Conservation (phyloP, 176 grass and related monocot genomes). For the Triticum timopheevii region DNA sequence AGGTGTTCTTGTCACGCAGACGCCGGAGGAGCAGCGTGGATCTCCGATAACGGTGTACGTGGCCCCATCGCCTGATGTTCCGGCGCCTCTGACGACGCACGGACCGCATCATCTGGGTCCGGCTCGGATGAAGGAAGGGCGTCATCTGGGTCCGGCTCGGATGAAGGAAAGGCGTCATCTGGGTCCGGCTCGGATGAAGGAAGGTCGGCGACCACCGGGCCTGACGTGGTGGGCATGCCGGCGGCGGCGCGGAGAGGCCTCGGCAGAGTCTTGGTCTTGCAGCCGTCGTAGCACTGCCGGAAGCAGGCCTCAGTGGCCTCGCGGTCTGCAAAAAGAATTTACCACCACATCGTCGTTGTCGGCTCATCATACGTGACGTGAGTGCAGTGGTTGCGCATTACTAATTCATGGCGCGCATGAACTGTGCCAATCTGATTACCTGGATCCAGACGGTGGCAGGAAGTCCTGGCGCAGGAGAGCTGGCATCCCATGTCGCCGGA, state of each 20-base stretch:
- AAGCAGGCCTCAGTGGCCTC: constrained; percentile 21
- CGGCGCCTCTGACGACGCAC: neutral
- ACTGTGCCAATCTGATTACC: neutral
- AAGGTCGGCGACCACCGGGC: neutral
- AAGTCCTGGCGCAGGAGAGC: constrained; percentile 25
- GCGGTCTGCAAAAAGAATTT: constrained; percentile 21
- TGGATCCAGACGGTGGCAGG: neutral
- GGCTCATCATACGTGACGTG: neutral
- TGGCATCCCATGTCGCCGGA: neutral
- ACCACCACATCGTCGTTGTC: neutral
- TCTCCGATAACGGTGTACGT: neutral
- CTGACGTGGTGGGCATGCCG: neutral
- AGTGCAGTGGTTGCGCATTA: neutral
- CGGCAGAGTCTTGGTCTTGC: constrained; percentile 6
- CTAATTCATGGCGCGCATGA: neutral
- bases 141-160: neutral
- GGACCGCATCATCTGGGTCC: neutral
- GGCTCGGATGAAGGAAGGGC: neutral
- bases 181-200: neutral
- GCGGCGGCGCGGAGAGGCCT: constrained; percentile 36
- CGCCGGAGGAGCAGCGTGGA: neutral
- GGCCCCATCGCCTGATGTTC: neutral
- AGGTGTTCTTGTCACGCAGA: neutral
- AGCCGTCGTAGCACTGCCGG: constrained; percentile 32
- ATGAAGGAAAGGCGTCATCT: neutral